Conservation (phyloP, 2,329 filamentous ascomycete genomes). For the Grosmannia huntii region DNA sequence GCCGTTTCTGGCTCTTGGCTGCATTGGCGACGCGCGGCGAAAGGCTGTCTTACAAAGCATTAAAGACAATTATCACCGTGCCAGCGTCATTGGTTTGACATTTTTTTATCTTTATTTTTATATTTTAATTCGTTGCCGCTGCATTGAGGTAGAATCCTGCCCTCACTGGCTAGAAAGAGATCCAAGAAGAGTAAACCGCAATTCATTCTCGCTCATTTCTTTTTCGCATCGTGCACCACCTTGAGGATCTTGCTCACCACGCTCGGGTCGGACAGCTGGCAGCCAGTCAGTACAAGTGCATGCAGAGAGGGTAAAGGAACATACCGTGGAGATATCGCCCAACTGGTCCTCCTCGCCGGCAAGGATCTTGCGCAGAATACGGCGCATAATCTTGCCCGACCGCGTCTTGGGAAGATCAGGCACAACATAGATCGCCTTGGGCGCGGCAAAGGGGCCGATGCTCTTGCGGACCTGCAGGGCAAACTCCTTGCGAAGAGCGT, state of each 20-base stretch:
- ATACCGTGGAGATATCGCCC: slow-evolving; percentile 81
- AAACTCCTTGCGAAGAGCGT: slow-evolving; percentile 83
- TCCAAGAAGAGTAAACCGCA: neutral
- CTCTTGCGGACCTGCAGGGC: slow-evolving; percentile 92
- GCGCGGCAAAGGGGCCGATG: slow-evolving; percentile 93
- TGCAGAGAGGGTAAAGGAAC: slow-evolving; percentile 20
- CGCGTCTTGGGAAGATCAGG: slow-evolving; percentile 94
- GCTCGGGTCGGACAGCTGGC: slow-evolving; percentile 71
- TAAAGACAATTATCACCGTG: neutral
- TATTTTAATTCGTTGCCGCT: neutral
- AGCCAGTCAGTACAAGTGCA: slow-evolving; percentile 1
- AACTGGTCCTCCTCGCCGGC: slow-evolving; percentile 95
- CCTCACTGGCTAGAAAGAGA: neutral
- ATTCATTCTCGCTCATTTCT: slow-evolving; percentile 29
- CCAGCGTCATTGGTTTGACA: neutral
- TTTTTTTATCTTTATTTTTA: neutral
- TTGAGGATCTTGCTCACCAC: slow-evolving; percentile 85
- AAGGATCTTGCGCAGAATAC: slow-evolving; percentile 92
- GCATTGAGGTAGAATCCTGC: neutral
- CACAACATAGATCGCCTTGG: slow-evolving; percentile 84
- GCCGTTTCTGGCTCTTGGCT: neutral
- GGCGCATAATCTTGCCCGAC: slow-evolving; percentile 97
- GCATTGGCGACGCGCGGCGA: neutral
- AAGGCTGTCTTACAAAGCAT: neutral
- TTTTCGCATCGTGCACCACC: slow-evolving; percentile 53